phyloP scores from a whole-genome alignment of 2,329 filamentous ascomycete species.

The Dactylella cylindrospora region DNA sequence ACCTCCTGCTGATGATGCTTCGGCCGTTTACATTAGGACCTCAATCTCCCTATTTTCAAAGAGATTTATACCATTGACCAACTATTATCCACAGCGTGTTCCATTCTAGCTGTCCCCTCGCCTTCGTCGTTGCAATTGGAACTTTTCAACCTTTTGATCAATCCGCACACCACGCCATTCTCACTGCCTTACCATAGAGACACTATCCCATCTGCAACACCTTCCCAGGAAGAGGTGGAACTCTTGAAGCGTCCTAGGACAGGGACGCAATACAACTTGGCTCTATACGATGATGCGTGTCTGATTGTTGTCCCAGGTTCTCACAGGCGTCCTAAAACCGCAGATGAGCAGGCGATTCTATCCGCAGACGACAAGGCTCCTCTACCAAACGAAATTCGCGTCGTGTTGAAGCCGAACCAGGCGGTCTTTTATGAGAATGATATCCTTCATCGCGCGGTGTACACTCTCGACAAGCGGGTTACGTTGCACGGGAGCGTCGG shows the following conservation, averaged over 20 bases:
- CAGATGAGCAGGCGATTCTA: constrained; percentile 20
- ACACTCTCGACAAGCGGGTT: constrained; percentile 36
- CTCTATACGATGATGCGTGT: constrained; percentile 42
- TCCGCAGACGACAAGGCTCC: constrained; percentile 26
- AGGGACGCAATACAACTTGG: constrained; percentile 45
- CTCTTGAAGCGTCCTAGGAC: constrained; percentile 30
- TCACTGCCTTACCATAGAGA: constrained; percentile 43
- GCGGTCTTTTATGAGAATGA: constrained; percentile 46
- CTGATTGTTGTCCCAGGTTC: constrained; percentile 45
- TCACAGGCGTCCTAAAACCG: constrained; percentile 42
- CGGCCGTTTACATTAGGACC: constrained; percentile 6
- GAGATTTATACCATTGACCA: constrained; percentile 25
- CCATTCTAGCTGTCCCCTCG: constrained; percentile 18
- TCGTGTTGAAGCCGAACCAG: constrained; percentile 43
- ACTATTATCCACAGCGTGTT: constrained; percentile 30
- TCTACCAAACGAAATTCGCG: constrained; percentile 33
- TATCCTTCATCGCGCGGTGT: constrained; percentile 42
- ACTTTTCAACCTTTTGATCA: constrained; percentile 44
- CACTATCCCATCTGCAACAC: constrained; percentile 33
- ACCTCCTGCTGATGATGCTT: neutral
- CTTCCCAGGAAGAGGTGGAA: constrained; percentile 30
- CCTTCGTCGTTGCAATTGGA: constrained; percentile 35
- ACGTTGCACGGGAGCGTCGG: constrained; percentile 41
- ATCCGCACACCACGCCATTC: constrained; percentile 42
- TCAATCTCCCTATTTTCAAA: constrained; percentile 37